These are phyloP conservation scores for Globisporangium rhizosaccharum DNA, from an alignment of 352 stramenopile genomes.

Conservation along the genomic window DNA sequence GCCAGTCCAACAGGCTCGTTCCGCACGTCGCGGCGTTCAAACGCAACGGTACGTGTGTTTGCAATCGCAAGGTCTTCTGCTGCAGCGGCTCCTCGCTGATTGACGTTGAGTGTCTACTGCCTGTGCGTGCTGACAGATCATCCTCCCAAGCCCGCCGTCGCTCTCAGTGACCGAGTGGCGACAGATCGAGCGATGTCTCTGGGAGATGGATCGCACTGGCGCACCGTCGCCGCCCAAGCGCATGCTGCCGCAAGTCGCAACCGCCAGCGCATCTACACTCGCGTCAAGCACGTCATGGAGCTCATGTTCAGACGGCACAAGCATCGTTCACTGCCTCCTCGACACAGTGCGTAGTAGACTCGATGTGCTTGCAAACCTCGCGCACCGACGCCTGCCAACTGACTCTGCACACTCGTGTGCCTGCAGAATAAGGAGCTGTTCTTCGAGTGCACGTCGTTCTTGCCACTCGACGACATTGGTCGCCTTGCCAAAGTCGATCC, in stretches of 20 bases:
- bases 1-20: neutral
- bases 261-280: slow-evolving; percentile 9
- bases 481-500: slow-evolving; percentile 27
- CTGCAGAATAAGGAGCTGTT: slow-evolving; percentile 25
- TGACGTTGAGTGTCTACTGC: neutral
- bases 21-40: neutral
- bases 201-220: slow-evolving; percentile 40
- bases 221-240: slow-evolving; percentile 6
- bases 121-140: neutral
- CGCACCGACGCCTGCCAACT: neutral
- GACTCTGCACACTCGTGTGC: neutral
- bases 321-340: slow-evolving; percentile 1
- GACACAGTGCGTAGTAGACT: neutral
- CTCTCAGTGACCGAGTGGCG: slow-evolving; percentile 36
- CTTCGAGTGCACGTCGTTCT: slow-evolving; percentile 38
- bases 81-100: slow-evolving; percentile 1
- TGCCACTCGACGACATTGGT: slow-evolving; percentile 42
- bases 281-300: neutral
- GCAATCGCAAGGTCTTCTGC: neutral
- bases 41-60: neutral
- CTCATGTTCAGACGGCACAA: neutral
- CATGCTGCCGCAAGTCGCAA: neutral
- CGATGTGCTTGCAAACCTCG: neutral
- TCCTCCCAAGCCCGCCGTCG: slow-evolving; percentile 4
- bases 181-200: slow-evolving; percentile 51